Conservation (phyloP, 306 rosid genomes). For the Boehmeria nivea region DNA sequence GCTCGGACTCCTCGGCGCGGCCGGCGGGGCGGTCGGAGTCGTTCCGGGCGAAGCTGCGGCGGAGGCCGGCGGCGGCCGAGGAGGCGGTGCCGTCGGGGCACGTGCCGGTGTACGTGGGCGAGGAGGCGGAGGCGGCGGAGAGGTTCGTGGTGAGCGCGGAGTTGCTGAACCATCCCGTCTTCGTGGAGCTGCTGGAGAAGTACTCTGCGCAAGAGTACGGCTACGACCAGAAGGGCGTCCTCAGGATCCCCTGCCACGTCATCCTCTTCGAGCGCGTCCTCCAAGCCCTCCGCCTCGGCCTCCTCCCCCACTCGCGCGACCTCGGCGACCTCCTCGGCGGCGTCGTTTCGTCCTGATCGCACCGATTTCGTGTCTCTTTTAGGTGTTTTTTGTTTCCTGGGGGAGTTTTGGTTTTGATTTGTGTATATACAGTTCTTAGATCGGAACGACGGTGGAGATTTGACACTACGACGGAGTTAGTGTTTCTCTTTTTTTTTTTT, state of each 20-base stretch:
- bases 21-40: slow-evolving; percentile 28
- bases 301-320: slow-evolving; percentile 35
- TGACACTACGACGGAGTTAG: slow-evolving; percentile 21
- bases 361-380: background rate
- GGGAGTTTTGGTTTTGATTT: slow-evolving; percentile 15
- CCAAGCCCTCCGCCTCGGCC: slow-evolving; percentile 59
- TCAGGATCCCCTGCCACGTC: slow-evolving; percentile 77
- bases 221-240: slow-evolving; percentile 80
- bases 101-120: slow-evolving; percentile 90
- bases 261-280: slow-evolving; percentile 77
- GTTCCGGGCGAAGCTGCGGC: slow-evolving; percentile 26
- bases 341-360: slow-evolving; percentile 7
- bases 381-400: background rate
- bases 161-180: slow-evolving; percentile 74
- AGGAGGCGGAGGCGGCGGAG: slow-evolving; percentile 86
- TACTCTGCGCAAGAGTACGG: slow-evolving; percentile 87
- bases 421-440: slow-evolving; percentile 53
- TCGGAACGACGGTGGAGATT: slow-evolving; percentile 10
- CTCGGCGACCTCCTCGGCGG: slow-evolving; percentile 47
- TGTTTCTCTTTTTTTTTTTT: slow-evolving; percentile 3
- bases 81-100: slow-evolving; percentile 63
- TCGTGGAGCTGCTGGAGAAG: slow-evolving; percentile 69
- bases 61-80: background rate
- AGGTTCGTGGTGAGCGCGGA: slow-evolving; percentile 71
- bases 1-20: slow-evolving; percentile 34